Base-by-base conservation (phyloP, 2,329 filamentous ascomycete genomes). In the Phoma sp. region DNA sequence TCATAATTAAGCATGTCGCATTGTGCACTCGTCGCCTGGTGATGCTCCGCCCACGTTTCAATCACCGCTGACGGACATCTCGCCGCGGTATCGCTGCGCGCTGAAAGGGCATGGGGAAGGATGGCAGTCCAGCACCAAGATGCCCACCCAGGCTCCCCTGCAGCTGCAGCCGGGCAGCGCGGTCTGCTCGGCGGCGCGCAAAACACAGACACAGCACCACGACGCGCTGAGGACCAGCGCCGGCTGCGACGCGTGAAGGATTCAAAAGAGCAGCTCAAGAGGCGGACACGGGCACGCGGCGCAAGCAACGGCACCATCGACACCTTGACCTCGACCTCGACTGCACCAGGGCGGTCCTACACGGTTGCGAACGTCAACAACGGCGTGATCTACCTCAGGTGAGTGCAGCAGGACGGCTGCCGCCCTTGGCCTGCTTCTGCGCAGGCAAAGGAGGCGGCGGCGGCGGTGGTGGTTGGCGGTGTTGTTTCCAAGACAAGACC, bases 311-410 rank as follows among this genome's bases (percentile, higher is more conserved):
- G 59, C 57, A 74, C 68, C 56, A 64, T 70, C 52, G 67, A 71
- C 50, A 66, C 66, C 13, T 49, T 62, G 27, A 61, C 64, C 36
- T 65, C 59, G 53, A 66, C 38, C 55, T 60, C 68, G 49, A 69
- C 67, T 33, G 58, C 61, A 7, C 62, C 64, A 36, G 72, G 74
- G 23, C 69, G 75, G 52, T 73, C 77, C 52, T 80, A 80, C 64
- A 79, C 78, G 3, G 78, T 80, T 25, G 76, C 74, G 27, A 80
- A 80, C 63, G 75, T 81, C 44, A 75, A 78, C 62, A 75, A 78
- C 68, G 79, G 78, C 55, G 75, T 76, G 47, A 75, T 81, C 47
- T 80, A 80, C 62, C 71, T 80, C 52, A 76, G 78, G 71, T 79
- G 76, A 49, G 68, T 65, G 41, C 41, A 18, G 46, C 37, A 42